These are phyloP conservation scores for Trichoderma gamsii DNA, from an alignment of 495 filamentous ascomycete genomes.

Conservation along the genomic window DNA sequence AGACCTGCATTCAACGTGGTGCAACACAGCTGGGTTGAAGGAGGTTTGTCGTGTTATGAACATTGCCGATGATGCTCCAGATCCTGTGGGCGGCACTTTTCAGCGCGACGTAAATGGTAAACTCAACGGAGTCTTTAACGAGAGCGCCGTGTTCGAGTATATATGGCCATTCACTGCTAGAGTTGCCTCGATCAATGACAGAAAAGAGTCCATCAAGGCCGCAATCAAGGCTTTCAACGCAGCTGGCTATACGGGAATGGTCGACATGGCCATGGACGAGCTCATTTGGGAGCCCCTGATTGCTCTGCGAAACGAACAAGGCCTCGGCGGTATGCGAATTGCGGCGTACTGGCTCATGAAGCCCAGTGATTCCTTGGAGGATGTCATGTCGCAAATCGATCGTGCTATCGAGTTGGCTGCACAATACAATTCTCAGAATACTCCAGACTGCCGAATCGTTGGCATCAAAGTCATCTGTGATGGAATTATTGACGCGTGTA, in stretches of 20 bases:
- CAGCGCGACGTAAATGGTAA: constrained; percentile 47
- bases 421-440: constrained; percentile 40
- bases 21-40: constrained; percentile 47
- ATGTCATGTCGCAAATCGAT: constrained; percentile 45
- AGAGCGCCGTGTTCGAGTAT: constrained; percentile 50
- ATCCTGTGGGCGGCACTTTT: constrained; percentile 53
- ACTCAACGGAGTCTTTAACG: constrained; percentile 50
- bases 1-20: constrained; percentile 60
- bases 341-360: constrained; percentile 59
- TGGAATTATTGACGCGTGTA: constrained; percentile 62
- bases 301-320: constrained; percentile 34
- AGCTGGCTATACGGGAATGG: constrained; percentile 54
- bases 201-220: constrained; percentile 42
- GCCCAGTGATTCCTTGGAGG: constrained; percentile 27
- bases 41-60: constrained; percentile 35
- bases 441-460: constrained; percentile 50
- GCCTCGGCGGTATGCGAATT: constrained; percentile 48
- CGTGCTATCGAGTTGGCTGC: constrained; percentile 50
- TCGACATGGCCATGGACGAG: constrained; percentile 70
- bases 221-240: constrained; percentile 49
- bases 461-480: constrained; percentile 68
- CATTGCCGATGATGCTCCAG: constrained; percentile 36
- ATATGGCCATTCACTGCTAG: constrained; percentile 54
- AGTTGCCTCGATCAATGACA: constrained; percentile 46
- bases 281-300: constrained; percentile 52